Base-by-base conservation (phyloP, 164 flowering plant genomes). In the Dillenia turbinata region DNA sequence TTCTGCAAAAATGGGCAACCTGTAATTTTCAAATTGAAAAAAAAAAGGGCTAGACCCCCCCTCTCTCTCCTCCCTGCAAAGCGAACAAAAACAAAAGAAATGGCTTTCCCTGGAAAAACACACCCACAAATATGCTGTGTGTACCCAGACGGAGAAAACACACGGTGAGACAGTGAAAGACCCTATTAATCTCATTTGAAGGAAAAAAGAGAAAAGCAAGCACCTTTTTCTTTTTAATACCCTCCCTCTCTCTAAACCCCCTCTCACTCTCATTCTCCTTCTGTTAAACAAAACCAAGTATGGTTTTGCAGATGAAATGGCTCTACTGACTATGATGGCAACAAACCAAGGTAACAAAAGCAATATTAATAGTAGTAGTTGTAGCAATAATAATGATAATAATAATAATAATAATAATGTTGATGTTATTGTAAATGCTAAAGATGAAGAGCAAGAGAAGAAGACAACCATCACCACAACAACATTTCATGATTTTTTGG, bases 401-500 rank as follows among this genome's bases (percentile, higher is more conserved):
- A 33, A 33, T 33, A 33, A 33, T 33, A 33, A 33, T 33, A 5
- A 33, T 33, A 33, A 33, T 33, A 33, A 4, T 33, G 40, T 33
- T 33, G 40, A 33, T 33, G 40, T 33, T 33, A 33, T 33, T 33
- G 40, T 33, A 33, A 4, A 6, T 33, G 6, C 40, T 33, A 33
- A 33, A 33, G 40, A 33, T 33, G 40, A 33, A 33, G 40, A 33
- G 5, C 40, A 33, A 33, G 40, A 33, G 40, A 33, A 33, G 40
- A 33, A 33, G 40, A 33, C 40, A 5, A 26, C 33, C 1, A 24
- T 3, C 26, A 26, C 33, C 33, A 0, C 33, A 54, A 75, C 76
- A 16, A 65, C 79, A 66, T 83, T 84, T 52, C 90, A 88, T 68
- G 95, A 86, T 63, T 84, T 88, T 71, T 69, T 89, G 49, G 88